These are phyloP conservation scores for Penicillium digitatum DNA, from an alignment of 2,329 filamentous ascomycete genomes.

Conservation along the genomic window DNA sequence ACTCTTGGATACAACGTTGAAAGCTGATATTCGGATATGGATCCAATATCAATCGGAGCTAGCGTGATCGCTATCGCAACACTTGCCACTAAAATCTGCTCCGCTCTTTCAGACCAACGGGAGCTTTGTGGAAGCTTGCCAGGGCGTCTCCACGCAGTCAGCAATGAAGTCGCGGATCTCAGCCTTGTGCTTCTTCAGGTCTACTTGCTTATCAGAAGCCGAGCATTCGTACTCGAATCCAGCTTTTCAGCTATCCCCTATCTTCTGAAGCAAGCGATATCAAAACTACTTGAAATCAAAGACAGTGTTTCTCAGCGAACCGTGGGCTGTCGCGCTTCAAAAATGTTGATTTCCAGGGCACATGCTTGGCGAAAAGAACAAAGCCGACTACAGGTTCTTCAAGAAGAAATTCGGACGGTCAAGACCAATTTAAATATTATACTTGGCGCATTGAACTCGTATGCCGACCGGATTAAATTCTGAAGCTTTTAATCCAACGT, in stretches of 20 bases:
- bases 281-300: background rate
- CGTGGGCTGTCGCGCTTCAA: background rate
- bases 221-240: background rate
- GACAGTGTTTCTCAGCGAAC: background rate
- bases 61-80: background rate
- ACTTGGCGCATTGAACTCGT: background rate
- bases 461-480: background rate
- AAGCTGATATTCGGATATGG: background rate
- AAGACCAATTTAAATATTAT: background rate
- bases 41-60: background rate
- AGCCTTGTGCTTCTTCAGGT: background rate
- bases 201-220: background rate
- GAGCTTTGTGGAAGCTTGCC: background rate
- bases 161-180: background rate
- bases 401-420: background rate
- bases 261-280: background rate
- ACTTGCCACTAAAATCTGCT: background rate
- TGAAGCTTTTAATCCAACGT: background rate
- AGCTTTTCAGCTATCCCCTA: background rate
- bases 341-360: background rate
- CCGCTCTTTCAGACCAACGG: background rate
- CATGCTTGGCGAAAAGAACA: background rate
- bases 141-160: background rate
- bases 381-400: background rate
- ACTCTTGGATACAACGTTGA: background rate